Percentiles rank a stretch among this genome's conserved stretches.
These are phyloP conservation scores for Phlyctochytrium planicorne DNA, from an alignment of 192 early-diverging fungal genomes.

Conservation along the genomic window DNA sequence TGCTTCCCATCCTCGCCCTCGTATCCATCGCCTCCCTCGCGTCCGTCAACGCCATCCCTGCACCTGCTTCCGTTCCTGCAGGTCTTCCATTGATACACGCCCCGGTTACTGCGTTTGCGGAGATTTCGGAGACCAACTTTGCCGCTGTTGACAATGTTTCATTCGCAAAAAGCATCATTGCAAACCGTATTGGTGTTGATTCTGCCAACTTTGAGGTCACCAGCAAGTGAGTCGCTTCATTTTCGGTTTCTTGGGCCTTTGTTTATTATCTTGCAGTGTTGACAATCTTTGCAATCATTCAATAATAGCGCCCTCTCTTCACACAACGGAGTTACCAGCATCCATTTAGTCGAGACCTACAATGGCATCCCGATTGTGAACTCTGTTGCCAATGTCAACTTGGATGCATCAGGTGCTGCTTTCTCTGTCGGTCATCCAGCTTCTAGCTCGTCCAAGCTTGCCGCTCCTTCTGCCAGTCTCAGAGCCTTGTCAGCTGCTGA, in stretches of 20 bases:
- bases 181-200: neutral
- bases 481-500: neutral
- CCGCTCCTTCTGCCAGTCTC: neutral
- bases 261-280: neutral
- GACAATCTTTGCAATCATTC: neutral
- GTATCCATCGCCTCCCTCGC: neutral
- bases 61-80: neutral
- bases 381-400: slow-evolving; percentile 13
- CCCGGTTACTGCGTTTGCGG: neutral
- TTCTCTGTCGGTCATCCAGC: neutral
- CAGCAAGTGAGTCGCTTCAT: neutral
- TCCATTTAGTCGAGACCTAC: slow-evolving; percentile 7
- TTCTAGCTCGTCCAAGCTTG: neutral
- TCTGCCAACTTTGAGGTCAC: neutral
- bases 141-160: neutral
- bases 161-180: neutral
- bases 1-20: slow-evolving; percentile 2
- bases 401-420: neutral
- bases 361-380: slow-evolving; percentile 19
- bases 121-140: neutral
- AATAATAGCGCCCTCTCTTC: too few relatives aligned
- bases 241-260: neutral
- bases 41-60: neutral
- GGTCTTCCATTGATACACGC: neutral
- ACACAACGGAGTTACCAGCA: neutral